Evolutionary conservation across 805 yeast species (phyloP).

Genomic region (Nakazawaea ishiwadae): DNA sequence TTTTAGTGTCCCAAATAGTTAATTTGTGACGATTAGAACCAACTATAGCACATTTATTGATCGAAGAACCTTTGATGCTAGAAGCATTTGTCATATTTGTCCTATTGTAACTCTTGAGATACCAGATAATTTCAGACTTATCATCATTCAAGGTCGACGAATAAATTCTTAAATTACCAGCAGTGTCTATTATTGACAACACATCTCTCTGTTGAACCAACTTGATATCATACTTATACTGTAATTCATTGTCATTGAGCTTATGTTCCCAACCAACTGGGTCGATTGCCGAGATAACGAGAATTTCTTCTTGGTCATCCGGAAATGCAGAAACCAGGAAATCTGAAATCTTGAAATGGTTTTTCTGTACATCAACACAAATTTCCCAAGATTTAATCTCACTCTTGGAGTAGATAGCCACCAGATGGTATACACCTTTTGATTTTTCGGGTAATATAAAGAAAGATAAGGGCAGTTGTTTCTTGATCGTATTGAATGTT

Average conservation of each 20-base stretch:
- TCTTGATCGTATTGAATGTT: neutral
- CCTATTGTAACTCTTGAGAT: conserved; percentile 39
- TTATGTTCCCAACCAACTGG: conserved; percentile 52
- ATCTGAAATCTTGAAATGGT: conserved; percentile 20
- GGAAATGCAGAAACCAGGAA: conserved; percentile 36
- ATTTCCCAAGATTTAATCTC: conserved; percentile 39
- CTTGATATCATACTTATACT: conserved; percentile 14
- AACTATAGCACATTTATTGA: conserved; percentile 72
- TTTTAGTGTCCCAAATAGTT: conserved; percentile 75
- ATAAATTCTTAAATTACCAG: conserved; percentile 47
- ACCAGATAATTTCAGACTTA: conserved; percentile 43
- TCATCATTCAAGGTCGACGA: conserved; percentile 28
- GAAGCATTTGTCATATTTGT: conserved; percentile 53
- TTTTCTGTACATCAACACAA: conserved; percentile 8
- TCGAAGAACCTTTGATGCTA: conserved; percentile 67
- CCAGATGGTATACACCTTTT: conserved; percentile 34
- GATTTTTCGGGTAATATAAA: conserved; percentile 30
- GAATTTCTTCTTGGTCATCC: conserved; percentile 29
- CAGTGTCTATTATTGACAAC: conserved; percentile 51
- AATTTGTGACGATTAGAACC: conserved; percentile 45
- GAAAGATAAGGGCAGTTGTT: conserved; percentile 21
- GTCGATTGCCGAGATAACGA: conserved; percentile 54
- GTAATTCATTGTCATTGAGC: conserved; percentile 11
- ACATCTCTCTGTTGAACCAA: conserved; percentile 34
- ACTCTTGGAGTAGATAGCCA: conserved; percentile 43